Evolutionary conservation across 169 alveolate genomes (phyloP).

Genomic region (Cryptosporidium meleagridis): DNA sequence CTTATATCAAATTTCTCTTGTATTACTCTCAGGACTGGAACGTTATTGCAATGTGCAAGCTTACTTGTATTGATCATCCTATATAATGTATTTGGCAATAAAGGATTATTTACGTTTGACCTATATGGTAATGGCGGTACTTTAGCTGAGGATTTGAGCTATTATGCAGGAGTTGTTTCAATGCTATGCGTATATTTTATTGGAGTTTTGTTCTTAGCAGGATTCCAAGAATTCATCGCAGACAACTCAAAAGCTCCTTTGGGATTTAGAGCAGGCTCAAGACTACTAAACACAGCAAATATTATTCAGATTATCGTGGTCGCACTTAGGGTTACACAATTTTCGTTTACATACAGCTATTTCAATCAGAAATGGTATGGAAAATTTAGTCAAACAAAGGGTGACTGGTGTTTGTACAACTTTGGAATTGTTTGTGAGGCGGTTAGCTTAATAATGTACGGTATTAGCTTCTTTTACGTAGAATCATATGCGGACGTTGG

Average conservation of each 20-base stretch:
- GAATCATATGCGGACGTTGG: slow-evolving; percentile 67
- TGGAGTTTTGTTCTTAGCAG: slow-evolving; percentile 44
- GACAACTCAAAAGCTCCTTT: slow-evolving; percentile 64
- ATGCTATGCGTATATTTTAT: slow-evolving; percentile 42
- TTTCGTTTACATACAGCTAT: slow-evolving; percentile 57
- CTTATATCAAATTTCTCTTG: slow-evolving; percentile 52
- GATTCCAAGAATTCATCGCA: slow-evolving; percentile 60
- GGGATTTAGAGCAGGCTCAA: slow-evolving; percentile 61
- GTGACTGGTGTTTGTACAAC: slow-evolving; percentile 69
- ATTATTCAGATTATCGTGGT: slow-evolving; percentile 47
- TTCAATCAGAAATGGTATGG: slow-evolving; percentile 70
- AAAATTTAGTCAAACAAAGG: slow-evolving; percentile 62
- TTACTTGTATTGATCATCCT: slow-evolving; percentile 26
- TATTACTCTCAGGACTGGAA: slow-evolving; percentile 46
- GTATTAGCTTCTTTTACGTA: slow-evolving; percentile 56
- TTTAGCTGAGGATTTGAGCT: slow-evolving; percentile 59
- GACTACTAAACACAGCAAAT: slow-evolving; percentile 61
- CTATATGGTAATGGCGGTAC: slow-evolving; percentile 69
- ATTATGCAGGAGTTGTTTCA: slow-evolving; percentile 70
- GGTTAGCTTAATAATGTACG: slow-evolving; percentile 57
- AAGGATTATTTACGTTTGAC: slow-evolving; percentile 48
- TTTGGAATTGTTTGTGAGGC: slow-evolving; percentile 67
- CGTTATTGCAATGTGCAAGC: slow-evolving; percentile 47
- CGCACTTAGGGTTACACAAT: slow-evolving; percentile 54
- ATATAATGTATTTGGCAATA: slow-evolving; percentile 43